Conservation (phyloP, 441 rosid genomes). For the Croton setiger region DNA sequence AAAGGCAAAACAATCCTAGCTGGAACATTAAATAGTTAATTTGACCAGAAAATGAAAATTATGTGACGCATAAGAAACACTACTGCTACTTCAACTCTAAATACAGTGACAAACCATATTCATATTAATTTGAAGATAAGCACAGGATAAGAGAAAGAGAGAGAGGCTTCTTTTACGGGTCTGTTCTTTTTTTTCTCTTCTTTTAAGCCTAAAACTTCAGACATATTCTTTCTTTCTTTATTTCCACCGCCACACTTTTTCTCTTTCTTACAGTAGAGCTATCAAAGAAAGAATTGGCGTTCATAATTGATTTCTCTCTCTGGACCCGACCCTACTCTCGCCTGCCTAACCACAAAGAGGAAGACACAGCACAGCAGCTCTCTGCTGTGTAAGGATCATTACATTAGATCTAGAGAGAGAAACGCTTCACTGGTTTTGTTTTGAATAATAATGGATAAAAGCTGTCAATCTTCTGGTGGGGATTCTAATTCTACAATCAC, state of each 20-base stretch:
- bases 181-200: slow-evolving; percentile 9
- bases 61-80: neutral
- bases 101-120: neutral
- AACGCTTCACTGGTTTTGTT: neutral
- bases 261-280: neutral
- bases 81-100: neutral
- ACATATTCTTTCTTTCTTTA: slow-evolving; percentile 21
- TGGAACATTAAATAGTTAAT: slow-evolving; percentile 14
- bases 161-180: neutral
- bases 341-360: slow-evolving; percentile 2
- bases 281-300: no score
- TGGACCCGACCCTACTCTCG: slow-evolving; percentile 17
- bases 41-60: slow-evolving; percentile 21
- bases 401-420: slow-evolving; percentile 17
- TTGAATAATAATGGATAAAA: slow-evolving; percentile 47
- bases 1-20: neutral
- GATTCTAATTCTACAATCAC: slow-evolving; percentile 48
- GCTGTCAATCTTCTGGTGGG: slow-evolving; percentile 45
- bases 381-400: slow-evolving; percentile 7
- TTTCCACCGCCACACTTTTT: neutral
- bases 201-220: slow-evolving; percentile 7
- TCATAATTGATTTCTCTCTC: neutral
- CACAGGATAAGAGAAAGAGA: neutral
- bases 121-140: neutral
- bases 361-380: neutral